Conservation (phyloP, 2,329 filamentous ascomycete genomes). For the Pestalotiopsis sp. region DNA sequence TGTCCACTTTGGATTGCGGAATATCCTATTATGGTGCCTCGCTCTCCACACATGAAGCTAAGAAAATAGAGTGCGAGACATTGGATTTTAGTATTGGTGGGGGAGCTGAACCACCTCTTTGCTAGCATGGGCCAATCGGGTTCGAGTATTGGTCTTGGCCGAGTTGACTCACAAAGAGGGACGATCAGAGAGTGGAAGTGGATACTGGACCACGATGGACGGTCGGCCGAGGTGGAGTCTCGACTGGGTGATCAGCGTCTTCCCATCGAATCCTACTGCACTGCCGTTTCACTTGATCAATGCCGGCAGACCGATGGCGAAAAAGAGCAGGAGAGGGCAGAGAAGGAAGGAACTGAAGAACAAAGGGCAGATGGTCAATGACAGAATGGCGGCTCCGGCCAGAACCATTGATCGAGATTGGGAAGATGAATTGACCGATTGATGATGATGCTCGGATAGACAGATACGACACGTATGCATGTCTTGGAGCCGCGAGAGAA, state of each 20-base stretch:
- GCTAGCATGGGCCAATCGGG: not conserved
- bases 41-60: conserved; percentile 9
- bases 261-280: not conserved
- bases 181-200: not conserved
- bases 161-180: conserved; percentile 2
- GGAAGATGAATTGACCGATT: too few species aligned
- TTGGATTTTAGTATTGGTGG: not conserved
- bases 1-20: not conserved
- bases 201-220: not conserved
- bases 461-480: conserved; percentile 14
- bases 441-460: not conserved
- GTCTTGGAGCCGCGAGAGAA: not conserved
- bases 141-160: not conserved
- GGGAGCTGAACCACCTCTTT: not conserved
- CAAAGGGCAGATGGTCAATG: not conserved
- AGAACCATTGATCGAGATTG: too few species aligned
- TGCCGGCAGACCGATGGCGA: not conserved
- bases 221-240: not conserved
- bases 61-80: not conserved
- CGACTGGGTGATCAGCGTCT: too few species aligned
- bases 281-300: not conserved
- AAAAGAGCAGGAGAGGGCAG: not conserved
- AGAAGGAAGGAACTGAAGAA: not conserved
- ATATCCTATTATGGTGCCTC: not conserved
- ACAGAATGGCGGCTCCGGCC: not conserved